Evolutionary conservation across 225 moss, liverwort and hornwort species (phyloP).

Genomic region (Climacium dendroides): DNA sequence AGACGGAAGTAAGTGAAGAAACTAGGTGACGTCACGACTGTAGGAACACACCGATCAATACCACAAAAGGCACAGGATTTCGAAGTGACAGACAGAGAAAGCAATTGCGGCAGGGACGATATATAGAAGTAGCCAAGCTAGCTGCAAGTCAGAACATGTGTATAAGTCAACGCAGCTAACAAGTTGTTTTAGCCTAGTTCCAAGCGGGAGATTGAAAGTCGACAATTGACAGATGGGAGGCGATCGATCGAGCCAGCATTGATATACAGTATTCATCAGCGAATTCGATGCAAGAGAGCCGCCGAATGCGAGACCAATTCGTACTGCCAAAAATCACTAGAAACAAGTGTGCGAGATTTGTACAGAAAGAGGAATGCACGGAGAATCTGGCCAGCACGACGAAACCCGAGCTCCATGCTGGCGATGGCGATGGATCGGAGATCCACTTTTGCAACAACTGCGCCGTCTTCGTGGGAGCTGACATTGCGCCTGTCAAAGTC

Average conservation of each 20-base stretch:
- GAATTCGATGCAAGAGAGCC: background rate
- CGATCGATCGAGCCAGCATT: background rate
- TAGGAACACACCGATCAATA: background rate
- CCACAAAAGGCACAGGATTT: background rate
- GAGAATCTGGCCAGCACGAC: background rate
- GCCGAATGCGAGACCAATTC: no score
- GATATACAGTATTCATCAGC: background rate
- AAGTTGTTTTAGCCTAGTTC: background rate
- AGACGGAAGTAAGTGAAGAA: background rate
- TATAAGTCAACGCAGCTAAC: background rate
- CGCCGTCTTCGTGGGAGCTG: background rate
- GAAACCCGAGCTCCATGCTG: background rate
- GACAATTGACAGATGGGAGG: background rate
- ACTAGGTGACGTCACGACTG: background rate
- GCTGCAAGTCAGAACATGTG: no score
- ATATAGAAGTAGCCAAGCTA: no score
- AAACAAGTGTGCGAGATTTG: background rate
- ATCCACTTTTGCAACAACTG: background rate
- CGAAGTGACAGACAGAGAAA: background rate
- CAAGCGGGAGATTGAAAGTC: background rate
- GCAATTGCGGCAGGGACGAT: background rate
- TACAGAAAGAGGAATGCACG: background rate
- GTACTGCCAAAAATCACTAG: background rate
- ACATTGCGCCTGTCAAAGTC: background rate
- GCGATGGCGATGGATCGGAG: background rate